Evolutionary conservation across 495 filamentous ascomycete species (phyloP).

Genomic region (Terfezia claveryi): DNA sequence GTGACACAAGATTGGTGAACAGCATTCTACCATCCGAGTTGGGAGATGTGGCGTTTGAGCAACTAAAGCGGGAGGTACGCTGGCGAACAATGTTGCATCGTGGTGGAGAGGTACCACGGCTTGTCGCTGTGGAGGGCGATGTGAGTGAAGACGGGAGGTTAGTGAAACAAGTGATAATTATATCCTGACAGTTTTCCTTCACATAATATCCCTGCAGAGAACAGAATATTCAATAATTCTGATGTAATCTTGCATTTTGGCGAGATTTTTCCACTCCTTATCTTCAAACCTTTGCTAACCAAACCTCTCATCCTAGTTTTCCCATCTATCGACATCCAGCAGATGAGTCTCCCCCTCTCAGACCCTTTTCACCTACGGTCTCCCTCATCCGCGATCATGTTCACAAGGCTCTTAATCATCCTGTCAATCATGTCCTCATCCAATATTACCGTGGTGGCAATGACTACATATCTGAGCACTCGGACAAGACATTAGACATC

Average conservation of each 20-base stretch:
- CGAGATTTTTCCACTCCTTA: background rate
- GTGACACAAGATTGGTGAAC: conserved; percentile 56
- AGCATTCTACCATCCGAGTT: conserved; percentile 36
- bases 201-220: background rate
- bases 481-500: conserved; percentile 91
- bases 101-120: conserved; percentile 73
- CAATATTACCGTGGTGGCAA: conserved; percentile 76
- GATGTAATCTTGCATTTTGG: background rate
- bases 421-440: conserved; percentile 79
- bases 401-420: conserved; percentile 50
- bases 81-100: conserved; percentile 91
- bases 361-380: conserved; percentile 52
- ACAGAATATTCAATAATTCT: too few species aligned
- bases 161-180: background rate
- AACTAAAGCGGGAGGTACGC: conserved; percentile 47
- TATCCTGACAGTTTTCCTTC: background rate
- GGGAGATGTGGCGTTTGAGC: conserved; percentile 41
- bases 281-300: background rate
- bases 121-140: conserved; percentile 77
- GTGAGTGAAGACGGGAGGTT: conserved; percentile 39
- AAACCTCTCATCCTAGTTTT: conserved; percentile 25
- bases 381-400: conserved; percentile 40
- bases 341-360: conserved; percentile 64
- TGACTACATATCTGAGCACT: conserved; percentile 95
- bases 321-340: conserved; percentile 88